These are phyloP conservation scores for Allium fistulosum DNA, from an alignment of 106 monocot species.

Conservation along the genomic window DNA sequence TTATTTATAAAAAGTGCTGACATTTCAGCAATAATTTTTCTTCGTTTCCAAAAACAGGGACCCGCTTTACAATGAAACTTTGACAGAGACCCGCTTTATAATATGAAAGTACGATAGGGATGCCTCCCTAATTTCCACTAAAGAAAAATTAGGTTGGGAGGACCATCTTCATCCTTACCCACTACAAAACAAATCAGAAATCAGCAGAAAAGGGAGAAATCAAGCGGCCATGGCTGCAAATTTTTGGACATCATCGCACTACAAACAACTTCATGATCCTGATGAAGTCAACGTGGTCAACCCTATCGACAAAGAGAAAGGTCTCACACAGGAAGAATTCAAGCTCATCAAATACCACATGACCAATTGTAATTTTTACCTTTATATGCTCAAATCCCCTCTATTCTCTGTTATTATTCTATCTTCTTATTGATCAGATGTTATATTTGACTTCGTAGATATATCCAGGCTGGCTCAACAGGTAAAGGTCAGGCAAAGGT, in stretches of 20 bases:
- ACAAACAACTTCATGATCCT: conserved; percentile 54
- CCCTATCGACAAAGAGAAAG: conserved; percentile 50
- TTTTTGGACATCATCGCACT: conserved; percentile 76
- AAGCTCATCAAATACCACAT: conserved; percentile 70
- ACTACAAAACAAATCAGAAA: neutral
- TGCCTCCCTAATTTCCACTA: too few species aligned
- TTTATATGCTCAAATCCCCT: neutral
- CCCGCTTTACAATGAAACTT: too few species aligned
- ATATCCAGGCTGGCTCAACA: conserved; percentile 66
- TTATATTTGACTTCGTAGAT: conserved; percentile 26
- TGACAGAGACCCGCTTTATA: too few species aligned
- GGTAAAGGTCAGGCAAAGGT: conserved; percentile 96
- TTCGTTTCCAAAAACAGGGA: too few species aligned
- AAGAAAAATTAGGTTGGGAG: too few species aligned
- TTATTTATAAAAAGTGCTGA: too few species aligned
- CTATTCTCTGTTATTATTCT: neutral
- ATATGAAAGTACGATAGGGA: too few species aligned
- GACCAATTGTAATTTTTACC: conserved; percentile 43
- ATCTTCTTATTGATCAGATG: neutral
- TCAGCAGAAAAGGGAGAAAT: neutral
- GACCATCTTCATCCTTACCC: neutral
- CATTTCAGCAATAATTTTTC: too few species aligned
- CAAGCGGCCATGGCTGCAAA: conserved; percentile 50
- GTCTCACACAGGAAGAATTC: conserved; percentile 61
- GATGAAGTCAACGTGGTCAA: conserved; percentile 52